Evolutionary conservation across 2,329 filamentous ascomycete species (phyloP).

Genomic region (Fusarium sp.): DNA sequence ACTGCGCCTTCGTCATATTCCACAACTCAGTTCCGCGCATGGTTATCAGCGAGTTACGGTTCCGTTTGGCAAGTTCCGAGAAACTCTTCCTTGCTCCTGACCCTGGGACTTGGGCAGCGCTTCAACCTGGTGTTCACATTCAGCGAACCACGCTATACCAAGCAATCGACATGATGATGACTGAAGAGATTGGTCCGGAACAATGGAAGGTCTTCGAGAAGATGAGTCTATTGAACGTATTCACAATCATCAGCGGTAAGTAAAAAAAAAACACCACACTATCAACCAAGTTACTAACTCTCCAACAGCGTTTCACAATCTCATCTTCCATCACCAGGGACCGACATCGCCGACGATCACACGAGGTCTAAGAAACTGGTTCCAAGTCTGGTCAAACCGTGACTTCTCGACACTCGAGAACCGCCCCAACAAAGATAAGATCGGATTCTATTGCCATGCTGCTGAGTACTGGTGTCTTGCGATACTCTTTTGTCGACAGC

Average conservation of each 20-base stretch:
- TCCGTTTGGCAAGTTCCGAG: constrained; percentile 13
- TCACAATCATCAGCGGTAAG: constrained; percentile 28
- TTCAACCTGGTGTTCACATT: fast-evolving
- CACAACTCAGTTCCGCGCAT: constrained; percentile 24
- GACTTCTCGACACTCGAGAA: background rate
- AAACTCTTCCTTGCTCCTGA: constrained; percentile 11
- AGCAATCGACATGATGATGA: background rate
- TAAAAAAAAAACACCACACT: fast-evolving
- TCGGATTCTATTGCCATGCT: constrained; percentile 10
- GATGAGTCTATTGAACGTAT: constrained; percentile 15
- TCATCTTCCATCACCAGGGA: constrained; percentile 25
- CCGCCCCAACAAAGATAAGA: too few species aligned
- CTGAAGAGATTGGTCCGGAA: background rate
- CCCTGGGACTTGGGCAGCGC: background rate
- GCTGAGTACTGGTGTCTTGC: constrained; percentile 16
- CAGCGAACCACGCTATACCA: background rate
- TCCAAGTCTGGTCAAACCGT: background rate
- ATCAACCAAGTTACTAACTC: background rate
- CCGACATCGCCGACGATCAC: background rate
- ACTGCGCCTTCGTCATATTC: constrained; percentile 32
- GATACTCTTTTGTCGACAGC: background rate
- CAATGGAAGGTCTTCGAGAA: constrained; percentile 9
- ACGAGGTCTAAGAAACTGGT: constrained; percentile 19
- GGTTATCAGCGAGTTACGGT: constrained; percentile 14
- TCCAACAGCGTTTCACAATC: constrained; percentile 26